phyloP scores from a whole-genome alignment of 345 rosid species.

The Iberis pinnata region DNA sequence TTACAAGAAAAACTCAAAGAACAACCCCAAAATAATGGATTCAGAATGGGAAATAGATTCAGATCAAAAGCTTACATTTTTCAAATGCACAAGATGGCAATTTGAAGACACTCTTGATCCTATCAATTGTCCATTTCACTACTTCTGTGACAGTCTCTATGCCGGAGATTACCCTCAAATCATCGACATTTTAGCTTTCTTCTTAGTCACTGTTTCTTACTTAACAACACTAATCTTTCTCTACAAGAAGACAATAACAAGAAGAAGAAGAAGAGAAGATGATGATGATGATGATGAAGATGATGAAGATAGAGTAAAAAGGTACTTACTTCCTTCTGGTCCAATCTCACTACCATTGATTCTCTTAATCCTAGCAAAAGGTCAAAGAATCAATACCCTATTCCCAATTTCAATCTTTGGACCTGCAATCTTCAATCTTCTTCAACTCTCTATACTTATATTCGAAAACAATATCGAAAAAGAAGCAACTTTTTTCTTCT shows the following conservation, averaged over 20 bases:
- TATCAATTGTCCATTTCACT: conserved; percentile 65
- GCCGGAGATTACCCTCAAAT: conserved; percentile 45
- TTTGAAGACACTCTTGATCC: conserved; percentile 80
- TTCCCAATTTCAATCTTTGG: conserved; percentile 56
- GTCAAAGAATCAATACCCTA: conserved; percentile 50
- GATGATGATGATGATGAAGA: conserved; percentile 6
- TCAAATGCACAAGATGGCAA: conserved; percentile 77
- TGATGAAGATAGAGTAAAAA: conserved; percentile 31
- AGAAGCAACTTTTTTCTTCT: conserved; percentile 48
- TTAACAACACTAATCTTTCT: conserved; percentile 38
- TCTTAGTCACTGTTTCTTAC: conserved; percentile 40
- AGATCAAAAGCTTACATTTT: conserved; percentile 41
- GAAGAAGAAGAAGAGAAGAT: conserved; percentile 22
- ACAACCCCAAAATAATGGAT: conserved; percentile 8
- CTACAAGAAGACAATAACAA: conserved; percentile 32
- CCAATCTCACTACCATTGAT: conserved; percentile 56
- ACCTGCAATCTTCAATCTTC: conserved; percentile 56
- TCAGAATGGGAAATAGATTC: conserved; percentile 37
- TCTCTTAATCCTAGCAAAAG: conserved; percentile 59
- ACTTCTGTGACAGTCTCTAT: conserved; percentile 65
- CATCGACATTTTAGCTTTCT: conserved; percentile 41
- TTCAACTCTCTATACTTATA: conserved; percentile 53
- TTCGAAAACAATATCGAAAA: conserved; percentile 43
- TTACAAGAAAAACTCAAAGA: conserved; percentile 26
- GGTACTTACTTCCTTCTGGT: conserved; percentile 62